A percentile compares a stretch with the other conserved stretches of the same genome.
These are phyloP conservation scores for Huiozyma sinensis DNA, from an alignment of 805 yeast genomes.

Conservation along the genomic window DNA sequence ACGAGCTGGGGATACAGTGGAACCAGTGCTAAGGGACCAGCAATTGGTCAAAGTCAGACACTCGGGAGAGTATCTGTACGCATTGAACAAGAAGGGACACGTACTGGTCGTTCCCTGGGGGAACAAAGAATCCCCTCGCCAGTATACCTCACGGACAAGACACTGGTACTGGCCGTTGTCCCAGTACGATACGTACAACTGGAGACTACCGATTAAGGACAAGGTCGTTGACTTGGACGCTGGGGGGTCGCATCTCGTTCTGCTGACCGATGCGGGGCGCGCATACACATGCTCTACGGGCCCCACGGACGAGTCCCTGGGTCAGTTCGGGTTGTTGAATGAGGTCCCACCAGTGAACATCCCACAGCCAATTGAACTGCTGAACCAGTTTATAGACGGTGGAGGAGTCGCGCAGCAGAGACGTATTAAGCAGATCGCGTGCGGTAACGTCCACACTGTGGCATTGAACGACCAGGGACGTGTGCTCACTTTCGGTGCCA, in stretches of 20 bases:
- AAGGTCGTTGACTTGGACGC: slow-evolving; percentile 38
- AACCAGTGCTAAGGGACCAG: too few relatives aligned
- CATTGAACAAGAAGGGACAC: slow-evolving; percentile 22
- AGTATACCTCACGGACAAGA: too few relatives aligned
- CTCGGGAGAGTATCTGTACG: not conserved
- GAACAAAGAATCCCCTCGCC: too few relatives aligned
- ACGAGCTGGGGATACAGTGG: too few relatives aligned
- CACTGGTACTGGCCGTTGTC: too few relatives aligned
- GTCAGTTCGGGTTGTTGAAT: slow-evolving; percentile 78
- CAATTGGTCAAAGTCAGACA: too few relatives aligned
- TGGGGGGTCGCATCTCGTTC: slow-evolving; percentile 63
- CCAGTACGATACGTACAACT: not conserved
- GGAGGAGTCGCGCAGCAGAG: slow-evolving; percentile 26
- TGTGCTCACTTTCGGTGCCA: slow-evolving; percentile 81
- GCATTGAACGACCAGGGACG: slow-evolving; percentile 58
- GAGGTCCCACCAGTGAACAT: slow-evolving; percentile 45
- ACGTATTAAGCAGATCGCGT: slow-evolving; percentile 46
- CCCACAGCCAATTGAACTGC: slow-evolving; percentile 36
- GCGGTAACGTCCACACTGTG: slow-evolving; percentile 66
- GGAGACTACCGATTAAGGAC: slow-evolving; percentile 33
- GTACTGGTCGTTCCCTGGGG: not conserved
- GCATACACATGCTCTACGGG: slow-evolving; percentile 51
- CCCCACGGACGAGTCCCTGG: slow-evolving; percentile 33
- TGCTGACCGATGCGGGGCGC: slow-evolving; percentile 47
- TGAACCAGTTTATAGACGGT: slow-evolving; percentile 13